These are phyloP conservation scores for Cladophialophora exuberans DNA, from an alignment of 2,329 filamentous ascomycete genomes.

Conservation along the genomic window DNA sequence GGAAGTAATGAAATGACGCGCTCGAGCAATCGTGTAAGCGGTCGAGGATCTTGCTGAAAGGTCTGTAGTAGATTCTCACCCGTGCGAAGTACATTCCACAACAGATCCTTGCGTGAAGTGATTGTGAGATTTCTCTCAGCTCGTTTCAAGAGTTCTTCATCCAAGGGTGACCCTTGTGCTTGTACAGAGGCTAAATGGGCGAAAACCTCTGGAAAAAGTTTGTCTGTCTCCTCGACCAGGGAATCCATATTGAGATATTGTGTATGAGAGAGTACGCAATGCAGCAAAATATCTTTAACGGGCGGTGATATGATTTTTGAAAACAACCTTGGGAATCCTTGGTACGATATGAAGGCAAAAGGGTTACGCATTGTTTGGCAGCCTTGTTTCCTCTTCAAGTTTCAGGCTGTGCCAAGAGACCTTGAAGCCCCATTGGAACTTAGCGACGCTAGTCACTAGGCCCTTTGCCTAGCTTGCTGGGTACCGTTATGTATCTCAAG, in stretches of 20 bases:
- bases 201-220: constrained; percentile 30
- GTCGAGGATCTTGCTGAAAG: constrained; percentile 61
- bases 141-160: constrained; percentile 32
- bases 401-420: too few species aligned
- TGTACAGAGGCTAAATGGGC: constrained; percentile 29
- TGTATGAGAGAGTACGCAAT: neutral
- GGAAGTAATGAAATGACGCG: constrained; percentile 54
- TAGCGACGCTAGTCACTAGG: too few species aligned
- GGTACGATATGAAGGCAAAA: neutral
- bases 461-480: too few species aligned
- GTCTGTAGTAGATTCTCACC: constrained; percentile 29
- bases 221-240: constrained; percentile 27
- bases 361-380: constrained; percentile 9
- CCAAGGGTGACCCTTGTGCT: constrained; percentile 19
- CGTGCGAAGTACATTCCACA: constrained; percentile 29
- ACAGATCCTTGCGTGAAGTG: constrained; percentile 23
- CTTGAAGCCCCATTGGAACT: too few species aligned
- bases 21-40: constrained; percentile 56
- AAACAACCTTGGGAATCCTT: neutral
- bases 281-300: neutral
- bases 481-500: too few species aligned
- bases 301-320: neutral
- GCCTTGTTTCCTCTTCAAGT: constrained; percentile 10
- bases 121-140: constrained; percentile 30
- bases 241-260: constrained; percentile 24